Conservation (phyloP, 345 rosid genomes). For the Odontarrhena argentea region DNA sequence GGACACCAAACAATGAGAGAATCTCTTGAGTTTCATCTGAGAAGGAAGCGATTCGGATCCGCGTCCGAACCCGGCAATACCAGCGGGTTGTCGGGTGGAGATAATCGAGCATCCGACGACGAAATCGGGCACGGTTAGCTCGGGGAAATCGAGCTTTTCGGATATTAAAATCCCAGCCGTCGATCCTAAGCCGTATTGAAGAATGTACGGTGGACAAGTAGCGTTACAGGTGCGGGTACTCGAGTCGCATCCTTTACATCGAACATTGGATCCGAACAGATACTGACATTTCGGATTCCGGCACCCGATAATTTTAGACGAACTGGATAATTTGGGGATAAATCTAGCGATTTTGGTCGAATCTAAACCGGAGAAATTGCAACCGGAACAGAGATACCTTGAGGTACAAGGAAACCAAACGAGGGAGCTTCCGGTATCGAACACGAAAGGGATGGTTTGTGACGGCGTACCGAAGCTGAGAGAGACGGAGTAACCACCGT, state of each 20-base stretch:
- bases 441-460: conserved; percentile 53
- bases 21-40: conserved; percentile 66
- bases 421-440: conserved; percentile 91
- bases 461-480: conserved; percentile 91
- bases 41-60: conserved; percentile 65
- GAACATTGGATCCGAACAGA: conserved; percentile 53
- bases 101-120: conserved; percentile 77
- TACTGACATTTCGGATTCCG: conserved; percentile 61
- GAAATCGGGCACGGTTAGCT: conserved; percentile 52
- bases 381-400: conserved; percentile 57
- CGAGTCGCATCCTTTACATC: conserved; percentile 51
- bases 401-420: conserved; percentile 94
- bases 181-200: conserved; percentile 75
- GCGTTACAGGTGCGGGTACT: conserved; percentile 56
- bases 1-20: conserved; percentile 78
- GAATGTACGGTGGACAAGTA: conserved; percentile 68
- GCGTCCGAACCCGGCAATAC: conserved; percentile 91
- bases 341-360: conserved; percentile 48
- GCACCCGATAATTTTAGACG: conserved; percentile 63
- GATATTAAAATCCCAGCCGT: conserved; percentile 68
- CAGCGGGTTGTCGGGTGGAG: conserved; percentile 83
- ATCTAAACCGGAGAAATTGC: conserved; percentile 53
- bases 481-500: conserved; percentile 75
- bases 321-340: conserved; percentile 60
- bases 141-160: conserved; percentile 58